Base-by-base conservation (phyloP, 1,284 basidiomycete species). In the Chiua sp. region DNA sequence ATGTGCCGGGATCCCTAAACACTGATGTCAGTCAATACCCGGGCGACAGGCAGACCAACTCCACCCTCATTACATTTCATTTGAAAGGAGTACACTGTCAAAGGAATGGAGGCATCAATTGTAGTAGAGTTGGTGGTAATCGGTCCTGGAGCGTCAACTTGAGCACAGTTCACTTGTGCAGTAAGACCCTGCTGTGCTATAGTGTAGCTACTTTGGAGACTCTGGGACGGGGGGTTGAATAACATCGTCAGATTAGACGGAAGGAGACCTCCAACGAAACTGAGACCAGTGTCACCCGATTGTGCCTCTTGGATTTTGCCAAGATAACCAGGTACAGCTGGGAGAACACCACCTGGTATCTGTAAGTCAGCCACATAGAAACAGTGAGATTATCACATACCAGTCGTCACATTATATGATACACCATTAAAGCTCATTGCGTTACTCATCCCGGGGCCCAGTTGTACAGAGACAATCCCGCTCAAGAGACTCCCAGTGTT, bases 181-280 rank as follows among this genome's bases (percentile, higher is more conserved):
- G 61, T 63, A 7, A 63, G 47, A 20, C 62, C 62, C 15, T 63
- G 62, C 26, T 63, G 62, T 22, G 7, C 33, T 8, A 62, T n/a
- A 3, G 61, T 44, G n/a, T 47, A 63, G 35, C 56, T 62, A 15
- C 20, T 55, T 0, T 47, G 15, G 37, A 53, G 11, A 13, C 13
- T 5, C 6, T 12, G 44, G 3, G 13, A 13, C 33, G 18, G 26
- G 53, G n/a, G n/a, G n/a, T n/a, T 6, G 42, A 23, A 49, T n/a
- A n/a, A n/a, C n/a, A 61, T 12, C n/a, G 12, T 16, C 5, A 56
- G 12, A 26, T 49, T 50, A 7, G 48, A 28, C n/a, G 39, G 48
- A 30, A 49, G 20, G 30, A 20, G 22, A 20, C 55, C 37, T 33
- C 48, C 55, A 44, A 44, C 55, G 33, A 50, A 56, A 35, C 18